phyloP scores from a whole-genome alignment of 352 stramenopile genomes.

The Halophytophthora polymorphica region DNA sequence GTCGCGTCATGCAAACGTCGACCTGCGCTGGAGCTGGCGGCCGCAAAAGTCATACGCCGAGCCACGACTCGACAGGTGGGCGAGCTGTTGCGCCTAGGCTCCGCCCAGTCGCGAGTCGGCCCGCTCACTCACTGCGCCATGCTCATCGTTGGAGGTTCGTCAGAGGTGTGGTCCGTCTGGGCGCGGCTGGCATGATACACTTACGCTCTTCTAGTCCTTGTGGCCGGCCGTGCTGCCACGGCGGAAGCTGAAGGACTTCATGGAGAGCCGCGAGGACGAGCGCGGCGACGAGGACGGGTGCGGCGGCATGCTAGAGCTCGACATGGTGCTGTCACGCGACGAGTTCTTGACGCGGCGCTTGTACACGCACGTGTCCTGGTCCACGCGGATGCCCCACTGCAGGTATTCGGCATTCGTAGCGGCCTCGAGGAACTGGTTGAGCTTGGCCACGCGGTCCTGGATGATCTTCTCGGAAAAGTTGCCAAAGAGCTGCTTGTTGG shows the following conservation, averaged over 20 bases:
- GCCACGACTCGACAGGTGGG: too few species aligned
- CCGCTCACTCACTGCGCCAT: too few species aligned
- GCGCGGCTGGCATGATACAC: conserved; percentile 31
- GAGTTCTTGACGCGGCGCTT: conserved; percentile 63
- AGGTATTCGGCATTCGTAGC: conserved; percentile 71
- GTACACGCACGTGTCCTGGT: conserved; percentile 74
- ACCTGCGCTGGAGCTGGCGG: too few species aligned
- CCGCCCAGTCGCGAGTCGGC: too few species aligned
- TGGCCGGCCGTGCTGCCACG: conserved; percentile 54
- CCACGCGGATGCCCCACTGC: conserved; percentile 72
- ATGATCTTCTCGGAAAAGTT: conserved; percentile 78
- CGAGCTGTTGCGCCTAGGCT: too few species aligned
- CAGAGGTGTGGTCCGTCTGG: too few species aligned
- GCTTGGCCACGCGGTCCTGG: conserved; percentile 63
- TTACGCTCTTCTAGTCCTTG: conserved; percentile 26
- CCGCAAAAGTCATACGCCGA: too few species aligned
- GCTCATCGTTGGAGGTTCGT: too few species aligned
- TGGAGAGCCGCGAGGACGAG: conserved; percentile 58
- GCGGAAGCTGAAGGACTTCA: conserved; percentile 75
- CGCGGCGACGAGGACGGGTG: conserved; percentile 41
- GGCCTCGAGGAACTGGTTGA: conserved; percentile 76
- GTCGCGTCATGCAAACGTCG: too few species aligned
- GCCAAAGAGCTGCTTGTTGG: conserved; percentile 71
- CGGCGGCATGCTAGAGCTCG: conserved; percentile 37
- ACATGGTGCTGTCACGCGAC: conserved; percentile 41